Conservation (phyloP, 2,329 filamentous ascomycete species). For the Sarocladium oryzae region DNA sequence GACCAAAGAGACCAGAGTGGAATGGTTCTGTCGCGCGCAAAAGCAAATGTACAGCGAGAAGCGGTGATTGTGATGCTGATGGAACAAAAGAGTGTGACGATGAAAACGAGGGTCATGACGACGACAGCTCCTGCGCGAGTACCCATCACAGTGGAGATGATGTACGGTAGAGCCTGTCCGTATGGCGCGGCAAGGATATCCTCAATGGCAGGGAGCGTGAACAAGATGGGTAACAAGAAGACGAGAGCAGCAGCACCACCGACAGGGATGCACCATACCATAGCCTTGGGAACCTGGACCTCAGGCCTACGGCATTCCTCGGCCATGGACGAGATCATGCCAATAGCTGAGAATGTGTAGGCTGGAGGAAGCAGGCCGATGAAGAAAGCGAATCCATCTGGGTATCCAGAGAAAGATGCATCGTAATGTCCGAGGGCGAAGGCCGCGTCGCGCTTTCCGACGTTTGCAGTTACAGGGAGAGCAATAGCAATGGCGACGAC, state of each 20-base stretch:
- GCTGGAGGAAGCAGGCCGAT: slow-evolving; percentile 54
- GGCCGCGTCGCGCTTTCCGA: not conserved
- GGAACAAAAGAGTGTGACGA: slow-evolving; percentile 52
- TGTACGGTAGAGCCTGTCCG: slow-evolving; percentile 48
- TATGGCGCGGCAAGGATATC: slow-evolving; percentile 41
- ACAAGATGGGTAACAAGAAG: slow-evolving; percentile 43
- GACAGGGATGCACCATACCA: slow-evolving; percentile 36
- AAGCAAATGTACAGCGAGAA: slow-evolving; percentile 54
- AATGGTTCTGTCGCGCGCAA: slow-evolving; percentile 51
- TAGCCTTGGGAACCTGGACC: slow-evolving; percentile 43
- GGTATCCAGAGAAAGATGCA: slow-evolving; percentile 46
- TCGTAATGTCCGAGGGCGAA: slow-evolving; percentile 39
- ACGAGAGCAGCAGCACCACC: not conserved
- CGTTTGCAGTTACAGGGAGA: not conserved
- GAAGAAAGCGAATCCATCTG: slow-evolving; percentile 53
- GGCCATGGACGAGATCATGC: slow-evolving; percentile 58
- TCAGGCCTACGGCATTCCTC: slow-evolving; percentile 51
- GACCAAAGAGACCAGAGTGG: slow-evolving; percentile 45
- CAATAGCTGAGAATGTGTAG: slow-evolving; percentile 51
- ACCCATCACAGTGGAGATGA: slow-evolving; percentile 45
- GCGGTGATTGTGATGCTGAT: slow-evolving; percentile 54
- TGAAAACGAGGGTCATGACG: slow-evolving; percentile 45
- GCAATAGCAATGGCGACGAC: not conserved
- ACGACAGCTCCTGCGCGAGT: slow-evolving; percentile 43
- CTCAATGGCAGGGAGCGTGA: slow-evolving; percentile 31